Conservation (phyloP, 2,329 filamentous ascomycete species). For the Epichloe coenophiala region DNA sequence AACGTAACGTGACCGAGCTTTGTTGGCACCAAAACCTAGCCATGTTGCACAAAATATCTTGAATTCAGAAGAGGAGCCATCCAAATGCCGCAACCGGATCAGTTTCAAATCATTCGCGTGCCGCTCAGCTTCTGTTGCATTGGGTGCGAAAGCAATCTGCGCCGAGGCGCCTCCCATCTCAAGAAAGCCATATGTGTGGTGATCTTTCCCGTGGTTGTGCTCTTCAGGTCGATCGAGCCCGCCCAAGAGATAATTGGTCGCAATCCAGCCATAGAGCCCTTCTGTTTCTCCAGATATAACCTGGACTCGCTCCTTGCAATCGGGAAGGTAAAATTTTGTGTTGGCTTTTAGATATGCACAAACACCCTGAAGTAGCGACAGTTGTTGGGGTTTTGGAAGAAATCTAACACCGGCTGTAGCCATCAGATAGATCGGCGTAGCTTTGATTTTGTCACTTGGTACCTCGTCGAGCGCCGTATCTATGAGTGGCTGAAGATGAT, state of each 20-base stretch:
- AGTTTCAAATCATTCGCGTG: slow-evolving; percentile 84
- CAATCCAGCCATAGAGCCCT: slow-evolving; percentile 93
- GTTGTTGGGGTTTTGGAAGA: slow-evolving; percentile 59
- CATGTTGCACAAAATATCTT: slow-evolving; percentile 91
- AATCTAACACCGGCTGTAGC: slow-evolving; percentile 93
- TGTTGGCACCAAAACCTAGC: slow-evolving; percentile 94
- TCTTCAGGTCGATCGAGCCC: slow-evolving; percentile 68
- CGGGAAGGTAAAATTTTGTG: slow-evolving; percentile 74
- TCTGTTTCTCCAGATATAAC: slow-evolving; percentile 94
- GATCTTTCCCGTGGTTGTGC: slow-evolving; percentile 71
- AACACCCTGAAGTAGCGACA: slow-evolving; percentile 58
- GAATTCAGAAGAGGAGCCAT: slow-evolving; percentile 68
- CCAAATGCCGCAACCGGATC: slow-evolving; percentile 68
- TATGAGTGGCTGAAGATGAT: slow-evolving; percentile 69
- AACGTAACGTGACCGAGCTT: slow-evolving; percentile 79
- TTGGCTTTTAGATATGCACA: slow-evolving; percentile 69
- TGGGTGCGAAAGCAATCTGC: slow-evolving; percentile 95
- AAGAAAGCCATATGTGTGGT: slow-evolving; percentile 92
- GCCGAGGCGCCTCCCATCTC: slow-evolving; percentile 98
- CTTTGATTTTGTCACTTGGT: slow-evolving; percentile 58
- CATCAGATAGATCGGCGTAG: slow-evolving; percentile 89
- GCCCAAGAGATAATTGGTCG: slow-evolving; percentile 86
- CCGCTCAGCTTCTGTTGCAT: slow-evolving; percentile 75
- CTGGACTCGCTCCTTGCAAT: slow-evolving; percentile 80
- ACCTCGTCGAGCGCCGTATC: slow-evolving; percentile 71